These are phyloP conservation scores for Rhizopus stolonifer DNA, from an alignment of 371 early-diverging fungal species.

Conservation along the genomic window DNA sequence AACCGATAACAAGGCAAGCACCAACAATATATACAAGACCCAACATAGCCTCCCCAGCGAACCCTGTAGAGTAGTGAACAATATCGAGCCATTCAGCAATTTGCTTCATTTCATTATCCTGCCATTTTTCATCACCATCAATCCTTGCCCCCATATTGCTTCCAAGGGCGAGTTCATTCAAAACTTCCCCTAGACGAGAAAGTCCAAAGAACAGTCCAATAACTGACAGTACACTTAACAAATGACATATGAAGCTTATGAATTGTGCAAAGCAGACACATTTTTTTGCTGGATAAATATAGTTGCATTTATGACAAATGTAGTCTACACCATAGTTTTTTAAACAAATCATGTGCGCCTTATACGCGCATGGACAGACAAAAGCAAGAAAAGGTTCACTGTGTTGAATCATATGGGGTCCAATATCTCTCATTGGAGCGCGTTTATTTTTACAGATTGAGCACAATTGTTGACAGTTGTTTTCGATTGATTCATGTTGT, in stretches of 20 bases:
- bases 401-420: conserved; percentile 23
- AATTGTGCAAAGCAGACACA: conserved; percentile 14
- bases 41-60: conserved; percentile 39
- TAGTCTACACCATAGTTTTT: conserved; percentile 7
- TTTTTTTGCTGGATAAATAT: conserved; percentile 19
- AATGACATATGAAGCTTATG: conserved; percentile 21
- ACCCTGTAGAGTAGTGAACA: conserved; percentile 41
- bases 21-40: conserved; percentile 42
- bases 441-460: not conserved
- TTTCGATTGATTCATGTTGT: not conserved
- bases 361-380: conserved; percentile 19
- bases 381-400: conserved; percentile 9
- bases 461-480: not conserved
- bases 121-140: conserved; percentile 49
- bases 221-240: conserved; percentile 31
- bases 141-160: conserved; percentile 38
- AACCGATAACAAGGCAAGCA: conserved; percentile 34
- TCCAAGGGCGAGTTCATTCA: conserved; percentile 38
- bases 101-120: conserved; percentile 39
- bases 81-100: conserved; percentile 40
- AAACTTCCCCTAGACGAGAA: conserved; percentile 28
- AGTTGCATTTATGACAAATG: conserved; percentile 25
- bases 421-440: conserved; percentile 7
- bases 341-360: conserved; percentile 31
- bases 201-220: conserved; percentile 39